Evolutionary conservation across 805 yeast genomes (phyloP).

Genomic region (Wickerhamomyces strasburgensis): DNA sequence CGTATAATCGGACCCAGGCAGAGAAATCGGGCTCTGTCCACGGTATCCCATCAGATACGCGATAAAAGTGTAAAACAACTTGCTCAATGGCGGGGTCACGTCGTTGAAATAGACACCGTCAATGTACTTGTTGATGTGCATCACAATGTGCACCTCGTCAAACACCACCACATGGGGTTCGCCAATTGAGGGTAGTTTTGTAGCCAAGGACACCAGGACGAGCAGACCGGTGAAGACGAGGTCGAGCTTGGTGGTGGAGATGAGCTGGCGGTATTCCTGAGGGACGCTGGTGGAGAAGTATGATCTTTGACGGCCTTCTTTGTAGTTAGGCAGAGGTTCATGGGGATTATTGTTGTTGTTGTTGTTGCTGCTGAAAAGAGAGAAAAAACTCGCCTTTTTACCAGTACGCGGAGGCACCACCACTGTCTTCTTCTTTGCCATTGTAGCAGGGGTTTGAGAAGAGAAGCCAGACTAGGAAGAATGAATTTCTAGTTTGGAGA

Average conservation of each 20-base stretch:
- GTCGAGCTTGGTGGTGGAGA: constrained; percentile 7
- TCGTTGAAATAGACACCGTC: constrained; percentile 62
- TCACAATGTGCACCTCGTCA: constrained; percentile 42
- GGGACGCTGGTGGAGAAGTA: constrained; percentile 27
- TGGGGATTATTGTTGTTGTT: no score
- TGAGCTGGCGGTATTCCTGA: constrained; percentile 13
- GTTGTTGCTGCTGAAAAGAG: background rate
- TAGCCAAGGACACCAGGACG: constrained; percentile 16
- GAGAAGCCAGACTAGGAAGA: no score
- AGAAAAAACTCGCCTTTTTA: background rate
- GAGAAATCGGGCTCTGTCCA: constrained; percentile 26
- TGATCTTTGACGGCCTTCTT: constrained; percentile 29
- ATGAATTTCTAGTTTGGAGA: background rate
- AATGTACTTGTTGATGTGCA: constrained; percentile 39
- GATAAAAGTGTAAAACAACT: constrained; percentile 51
- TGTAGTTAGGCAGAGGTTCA: constrained; percentile 26
- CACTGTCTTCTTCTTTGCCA: constrained; percentile 17
- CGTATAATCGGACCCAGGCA: constrained; percentile 14
- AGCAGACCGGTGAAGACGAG: constrained; percentile 12
- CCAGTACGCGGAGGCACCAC: no score
- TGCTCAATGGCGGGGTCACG: constrained; percentile 69
- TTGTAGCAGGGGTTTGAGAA: background rate
- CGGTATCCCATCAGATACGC: constrained; percentile 50
- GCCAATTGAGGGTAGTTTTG: constrained; percentile 17
- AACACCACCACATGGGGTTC: constrained; percentile 34